Base-by-base conservation (phyloP, 768 basidiomycete genomes). In the Leccinum subtestaceum region DNA sequence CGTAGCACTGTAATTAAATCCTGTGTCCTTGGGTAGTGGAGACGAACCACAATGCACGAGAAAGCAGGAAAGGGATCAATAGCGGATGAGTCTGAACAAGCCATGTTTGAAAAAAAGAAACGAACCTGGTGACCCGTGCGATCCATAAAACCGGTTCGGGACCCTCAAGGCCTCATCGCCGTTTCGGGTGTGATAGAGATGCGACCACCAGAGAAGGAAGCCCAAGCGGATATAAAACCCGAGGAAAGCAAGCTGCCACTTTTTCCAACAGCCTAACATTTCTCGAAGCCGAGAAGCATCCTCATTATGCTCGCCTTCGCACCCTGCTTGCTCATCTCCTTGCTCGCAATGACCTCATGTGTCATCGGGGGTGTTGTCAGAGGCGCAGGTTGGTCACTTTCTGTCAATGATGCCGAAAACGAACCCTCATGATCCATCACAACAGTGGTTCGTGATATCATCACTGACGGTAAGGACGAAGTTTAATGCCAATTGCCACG, bases 291-390 rank as follows among this genome's bases (percentile, higher is more conserved):
- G 4, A 55, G 25, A 15, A 52, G 15, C 13, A 21, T 55, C 19
- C 4, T 40, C 23, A 38, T 21, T 45, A 67, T 69, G 67, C 51
- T 55, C 15, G 51, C 56, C 23, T 56, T 64, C 12, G 31, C 58
- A 31, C 60, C 60, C 21, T 9, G 40, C 31, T 46, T 56, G 38
- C n/a, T 65, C 29, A 36, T 67, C 25, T 62, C 53, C 6, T 31
- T 69, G 29, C 56, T 69, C 34, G 52, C 45, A 15, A 32, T 60
- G 43, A 45, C 47, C n/a, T 59, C 59, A 25, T 62, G 29, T 13
- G 60, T 50, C 32, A 47, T 49, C 19, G 62, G 58, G 2, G 52
- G 59, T 15, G 34, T 55, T 19, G 21, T 63, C 23, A 45, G 29
- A 59, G 23, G 32, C 25, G 19, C 29, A 62, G 60, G 67, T 67